phyloP scores from a whole-genome alignment of 2,329 filamentous ascomycete genomes.

The Fusarium goolgardi region DNA sequence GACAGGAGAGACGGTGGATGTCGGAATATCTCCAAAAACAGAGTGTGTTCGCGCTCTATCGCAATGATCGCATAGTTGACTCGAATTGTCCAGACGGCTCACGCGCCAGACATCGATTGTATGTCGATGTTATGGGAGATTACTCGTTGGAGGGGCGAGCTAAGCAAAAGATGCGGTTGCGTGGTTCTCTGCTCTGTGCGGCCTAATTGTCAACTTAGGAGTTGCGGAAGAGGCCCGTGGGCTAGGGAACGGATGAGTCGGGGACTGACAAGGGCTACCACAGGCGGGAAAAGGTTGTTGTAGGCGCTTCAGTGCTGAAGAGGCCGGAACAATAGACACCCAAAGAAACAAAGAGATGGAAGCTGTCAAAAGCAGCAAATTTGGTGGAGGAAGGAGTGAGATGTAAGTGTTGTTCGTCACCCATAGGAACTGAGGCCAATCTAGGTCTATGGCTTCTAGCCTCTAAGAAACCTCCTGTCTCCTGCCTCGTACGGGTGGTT shows the following conservation, averaged over 20 bases:
- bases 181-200: conserved; percentile 37
- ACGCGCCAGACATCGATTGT: conserved; percentile 47
- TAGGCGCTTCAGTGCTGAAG: conserved; percentile 14
- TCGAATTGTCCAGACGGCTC: conserved; percentile 43
- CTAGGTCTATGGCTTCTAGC: conserved; percentile 11
- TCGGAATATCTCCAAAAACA: conserved; percentile 43
- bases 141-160: conserved; percentile 45
- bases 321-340: background rate
- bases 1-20: conserved; percentile 14
- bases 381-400: conserved; percentile 33
- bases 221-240: conserved; percentile 41
- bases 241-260: conserved; percentile 36
- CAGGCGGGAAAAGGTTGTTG: conserved; percentile 4
- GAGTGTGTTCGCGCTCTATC: conserved; percentile 42
- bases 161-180: conserved; percentile 43
- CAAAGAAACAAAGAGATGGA: background rate
- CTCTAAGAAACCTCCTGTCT: conserved; percentile 39
- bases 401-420: conserved; percentile 36
- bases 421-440: conserved; percentile 26
- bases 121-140: conserved; percentile 42
- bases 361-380: conserved; percentile 4
- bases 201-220: conserved; percentile 36
- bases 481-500: conserved; percentile 23
- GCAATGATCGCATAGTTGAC: conserved; percentile 51
- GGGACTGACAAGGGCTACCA: conserved; percentile 21